These are phyloP conservation scores for Penicillium simplicissimum DNA, from an alignment of 495 filamentous ascomycete species.

Conservation along the genomic window DNA sequence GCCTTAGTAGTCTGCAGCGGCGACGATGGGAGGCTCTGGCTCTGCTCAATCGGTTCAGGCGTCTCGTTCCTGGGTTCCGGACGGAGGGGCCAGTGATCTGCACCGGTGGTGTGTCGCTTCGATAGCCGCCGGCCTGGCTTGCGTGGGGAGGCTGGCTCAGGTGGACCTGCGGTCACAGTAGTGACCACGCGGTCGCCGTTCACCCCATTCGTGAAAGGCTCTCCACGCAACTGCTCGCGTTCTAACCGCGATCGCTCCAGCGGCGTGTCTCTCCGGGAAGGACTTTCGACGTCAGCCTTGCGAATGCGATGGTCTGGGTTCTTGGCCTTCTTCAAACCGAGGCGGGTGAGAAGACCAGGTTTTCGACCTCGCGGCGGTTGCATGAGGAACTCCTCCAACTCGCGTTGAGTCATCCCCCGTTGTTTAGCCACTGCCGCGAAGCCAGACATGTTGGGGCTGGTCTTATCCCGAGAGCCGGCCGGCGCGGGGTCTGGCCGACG, in stretches of 20 bases:
- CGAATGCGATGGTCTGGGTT: constrained; percentile 35
- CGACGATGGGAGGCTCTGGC: constrained; percentile 15
- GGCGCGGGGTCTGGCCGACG: constrained; percentile 11
- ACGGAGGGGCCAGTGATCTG: constrained; percentile 37
- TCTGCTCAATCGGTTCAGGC: constrained; percentile 21
- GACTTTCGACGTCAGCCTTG: constrained; percentile 32
- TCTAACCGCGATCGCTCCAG: constrained; percentile 40
- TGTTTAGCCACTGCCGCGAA: constrained; percentile 43
- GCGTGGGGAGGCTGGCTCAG: constrained; percentile 19
- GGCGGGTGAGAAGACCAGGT: constrained; percentile 41
- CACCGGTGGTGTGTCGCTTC: constrained; percentile 22
- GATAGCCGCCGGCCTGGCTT: constrained; percentile 35
- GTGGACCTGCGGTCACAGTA: constrained; percentile 20
- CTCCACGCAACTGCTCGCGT: constrained; percentile 27
- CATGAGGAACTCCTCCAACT: constrained; percentile 42
- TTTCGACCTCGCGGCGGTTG: constrained; percentile 39
- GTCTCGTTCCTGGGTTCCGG: constrained; percentile 13
- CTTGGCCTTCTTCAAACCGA: constrained; percentile 43
- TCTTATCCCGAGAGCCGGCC: constrained; percentile 16
- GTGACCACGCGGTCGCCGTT: constrained; percentile 18
- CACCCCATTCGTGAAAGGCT: constrained; percentile 19
- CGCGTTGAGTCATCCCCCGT: constrained; percentile 43
- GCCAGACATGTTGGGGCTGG: constrained; percentile 32
- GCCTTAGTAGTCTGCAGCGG: constrained; percentile 13
- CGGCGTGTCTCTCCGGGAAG: constrained; percentile 35